Base-by-base conservation (phyloP, 2,329 filamentous ascomycete species). In the Rosellinia necatrix region DNA sequence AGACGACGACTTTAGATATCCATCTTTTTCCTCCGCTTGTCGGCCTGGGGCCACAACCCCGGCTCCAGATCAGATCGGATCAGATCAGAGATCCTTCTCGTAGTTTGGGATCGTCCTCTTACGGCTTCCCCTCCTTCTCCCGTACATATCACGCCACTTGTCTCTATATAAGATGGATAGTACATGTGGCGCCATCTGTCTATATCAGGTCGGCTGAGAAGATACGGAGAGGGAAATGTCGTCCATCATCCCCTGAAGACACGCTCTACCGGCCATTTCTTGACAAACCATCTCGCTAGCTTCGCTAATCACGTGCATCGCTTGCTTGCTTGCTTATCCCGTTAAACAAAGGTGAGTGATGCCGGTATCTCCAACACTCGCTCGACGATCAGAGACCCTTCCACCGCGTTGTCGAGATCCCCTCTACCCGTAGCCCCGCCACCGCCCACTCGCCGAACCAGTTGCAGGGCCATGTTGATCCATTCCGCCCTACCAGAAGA, bases 311-410 rank as follows among this genome's bases (percentile, higher is more conserved):
- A 51, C 13, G 24, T 29, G 22, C 53, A 46, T 54, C 41, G 46
- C 40, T 53, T 44, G 49, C 57, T 56, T 27, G 15, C 35, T 53
- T 15, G 12, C 24, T 46, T 27, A 30, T 32, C 24, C 15, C 27
- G 29, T 25, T 54, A 54, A 41, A 54, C 50, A 58, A 58, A 58
- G 10, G 35, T 15, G 27, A 54, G n/a, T 34, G 41, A 37, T 21
- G 53, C 29, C 13, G 49, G 58, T 17, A 56, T n/a, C 38, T 49
- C 43, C n/a, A 47, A 30, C 41, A 58, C 32, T 35, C 43, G 50
- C 55, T 59, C 38, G 27, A 48, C 35, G 12, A 47, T 55, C 25
- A n/a, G 10, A 19, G 46, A 35, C 24, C 29, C 55, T 9, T 53
- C 47, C 19, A 37, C 48, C 6, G 43, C 30, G 35, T 40, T 25